Evolutionary conservation across 2,329 filamentous ascomycete genomes (phyloP).

Genomic region (Trichoderma asperellum): DNA sequence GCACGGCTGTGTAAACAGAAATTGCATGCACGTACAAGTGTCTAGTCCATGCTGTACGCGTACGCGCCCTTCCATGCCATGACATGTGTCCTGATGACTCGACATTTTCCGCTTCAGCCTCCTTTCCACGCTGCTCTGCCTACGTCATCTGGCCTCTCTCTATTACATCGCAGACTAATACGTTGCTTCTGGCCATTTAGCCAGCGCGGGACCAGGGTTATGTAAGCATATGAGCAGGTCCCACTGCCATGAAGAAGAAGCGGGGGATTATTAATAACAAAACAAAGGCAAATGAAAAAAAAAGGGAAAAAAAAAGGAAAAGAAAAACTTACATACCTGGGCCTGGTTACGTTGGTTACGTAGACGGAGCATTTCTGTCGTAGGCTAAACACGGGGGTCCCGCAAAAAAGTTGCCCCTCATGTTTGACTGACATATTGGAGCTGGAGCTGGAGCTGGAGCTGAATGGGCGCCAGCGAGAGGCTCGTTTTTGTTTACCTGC

Average conservation of each 20-base stretch:
- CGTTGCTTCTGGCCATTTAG: not conserved
- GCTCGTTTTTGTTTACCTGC: not conserved
- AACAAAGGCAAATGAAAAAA: not conserved
- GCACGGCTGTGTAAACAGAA: not conserved
- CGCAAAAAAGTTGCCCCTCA: slow-evolving; percentile 6
- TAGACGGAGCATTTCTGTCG: not conserved
- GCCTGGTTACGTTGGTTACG: no score
- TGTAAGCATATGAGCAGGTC: not conserved
- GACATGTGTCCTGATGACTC: not conserved
- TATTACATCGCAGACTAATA: no score
- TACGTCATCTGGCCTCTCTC: not conserved
- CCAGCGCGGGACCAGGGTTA: not conserved
- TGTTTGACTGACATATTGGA: not conserved
- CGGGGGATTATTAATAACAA: not conserved
- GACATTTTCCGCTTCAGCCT: not conserved
- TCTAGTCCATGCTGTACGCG: no score
- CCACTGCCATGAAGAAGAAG: no score
- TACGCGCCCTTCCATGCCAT: not conserved
- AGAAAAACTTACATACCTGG: not conserved
- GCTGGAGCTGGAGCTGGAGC: not conserved
- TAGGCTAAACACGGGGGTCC: slow-evolving; percentile 9
- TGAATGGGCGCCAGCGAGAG: not conserved
- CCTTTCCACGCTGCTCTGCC: not conserved
- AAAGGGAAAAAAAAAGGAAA: not conserved
- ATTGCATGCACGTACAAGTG: not conserved